Percentiles rank a stretch among this genome's conserved stretches.
phyloP scores from a whole-genome alignment of 2,329 filamentous ascomycete species.

The Graphilbum ipis-grandicollis region DNA sequence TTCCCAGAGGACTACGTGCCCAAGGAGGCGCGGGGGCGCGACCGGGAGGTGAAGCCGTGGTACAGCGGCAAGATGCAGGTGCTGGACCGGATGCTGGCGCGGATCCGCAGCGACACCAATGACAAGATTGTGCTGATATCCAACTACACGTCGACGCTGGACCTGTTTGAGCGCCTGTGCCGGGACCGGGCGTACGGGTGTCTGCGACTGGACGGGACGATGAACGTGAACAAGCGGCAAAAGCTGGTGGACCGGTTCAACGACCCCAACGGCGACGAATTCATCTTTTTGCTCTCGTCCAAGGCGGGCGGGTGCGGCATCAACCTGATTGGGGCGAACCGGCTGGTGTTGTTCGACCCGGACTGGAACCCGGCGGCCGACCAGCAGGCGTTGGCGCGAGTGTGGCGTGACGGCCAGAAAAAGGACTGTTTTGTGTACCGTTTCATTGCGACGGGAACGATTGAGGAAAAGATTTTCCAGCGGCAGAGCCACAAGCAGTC shows the following conservation, averaged over 20 bases:
- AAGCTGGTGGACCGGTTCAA: slow-evolving; percentile 98
- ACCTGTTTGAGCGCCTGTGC: slow-evolving; percentile 85
- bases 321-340: slow-evolving; percentile 87
- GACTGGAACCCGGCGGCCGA: slow-evolving; percentile 98
- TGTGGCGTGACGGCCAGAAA: slow-evolving; percentile 98
- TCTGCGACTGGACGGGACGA: slow-evolving; percentile 83
- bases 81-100: slow-evolving; percentile 90
- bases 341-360: slow-evolving; percentile 88
- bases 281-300: slow-evolving; percentile 88
- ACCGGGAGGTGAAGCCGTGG: slow-evolving; percentile 85
- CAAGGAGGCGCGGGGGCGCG: slow-evolving; percentile 72
- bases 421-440: slow-evolving; percentile 99
- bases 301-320: slow-evolving; percentile 95
- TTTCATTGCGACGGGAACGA: slow-evolving; percentile 96
- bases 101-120: slow-evolving; percentile 88
- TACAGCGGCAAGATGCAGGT: slow-evolving; percentile 98
- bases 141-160: slow-evolving; percentile 93
- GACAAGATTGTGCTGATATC: slow-evolving; percentile 99
- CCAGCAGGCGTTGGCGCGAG: slow-evolving; percentile 88
- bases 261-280: slow-evolving; percentile 74
- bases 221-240: slow-evolving; percentile 94
- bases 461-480: slow-evolving; percentile 99
- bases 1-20: slow-evolving; percentile 80
- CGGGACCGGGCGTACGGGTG: slow-evolving; percentile 69
- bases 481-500: slow-evolving; percentile 97